phyloP scores from a whole-genome alignment of 352 stramenopile species.

The Detonula confervacea region DNA sequence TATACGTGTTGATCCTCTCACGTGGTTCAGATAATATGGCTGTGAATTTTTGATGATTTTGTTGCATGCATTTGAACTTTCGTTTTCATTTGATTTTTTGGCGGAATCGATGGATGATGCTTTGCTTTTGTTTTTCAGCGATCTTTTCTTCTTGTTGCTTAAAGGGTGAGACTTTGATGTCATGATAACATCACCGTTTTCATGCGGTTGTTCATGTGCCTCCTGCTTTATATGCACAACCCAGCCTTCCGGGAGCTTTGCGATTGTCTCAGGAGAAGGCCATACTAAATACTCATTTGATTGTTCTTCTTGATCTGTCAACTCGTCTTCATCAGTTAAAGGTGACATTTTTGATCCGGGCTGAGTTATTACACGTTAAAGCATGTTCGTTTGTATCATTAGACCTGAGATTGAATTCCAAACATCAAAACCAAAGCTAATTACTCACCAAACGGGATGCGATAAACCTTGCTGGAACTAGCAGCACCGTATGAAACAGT shows the following conservation, averaged over 20 bases:
- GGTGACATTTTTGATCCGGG: constrained; percentile 33
- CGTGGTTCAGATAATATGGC: constrained; percentile 58
- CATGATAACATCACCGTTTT: background rate
- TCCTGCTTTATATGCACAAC: constrained; percentile 10
- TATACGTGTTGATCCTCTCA: constrained; percentile 52
- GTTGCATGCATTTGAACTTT: background rate
- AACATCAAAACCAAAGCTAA: background rate
- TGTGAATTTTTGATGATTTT: constrained; percentile 1
- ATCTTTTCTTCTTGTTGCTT: constrained; percentile 28
- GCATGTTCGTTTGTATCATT: background rate
- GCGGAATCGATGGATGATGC: background rate
- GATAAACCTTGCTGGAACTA: constrained; percentile 28
- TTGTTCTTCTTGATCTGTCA: constrained; percentile 40
- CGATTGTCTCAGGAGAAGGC: constrained; percentile 20
- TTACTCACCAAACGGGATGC: constrained; percentile 9
- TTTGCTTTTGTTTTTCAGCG: constrained; percentile 9
- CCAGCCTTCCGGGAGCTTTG: constrained; percentile 34
- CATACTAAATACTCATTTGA: constrained; percentile 43
- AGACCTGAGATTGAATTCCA: background rate
- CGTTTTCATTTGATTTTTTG: background rate
- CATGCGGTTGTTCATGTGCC: background rate
- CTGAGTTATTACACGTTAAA: background rate
- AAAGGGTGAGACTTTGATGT: background rate
- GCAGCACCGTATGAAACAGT: constrained; percentile 41
- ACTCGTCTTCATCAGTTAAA: constrained; percentile 19